Evolutionary conservation across 1,284 basidiomycete genomes (phyloP).

Genomic region (Ceratobasidium sp.): DNA sequence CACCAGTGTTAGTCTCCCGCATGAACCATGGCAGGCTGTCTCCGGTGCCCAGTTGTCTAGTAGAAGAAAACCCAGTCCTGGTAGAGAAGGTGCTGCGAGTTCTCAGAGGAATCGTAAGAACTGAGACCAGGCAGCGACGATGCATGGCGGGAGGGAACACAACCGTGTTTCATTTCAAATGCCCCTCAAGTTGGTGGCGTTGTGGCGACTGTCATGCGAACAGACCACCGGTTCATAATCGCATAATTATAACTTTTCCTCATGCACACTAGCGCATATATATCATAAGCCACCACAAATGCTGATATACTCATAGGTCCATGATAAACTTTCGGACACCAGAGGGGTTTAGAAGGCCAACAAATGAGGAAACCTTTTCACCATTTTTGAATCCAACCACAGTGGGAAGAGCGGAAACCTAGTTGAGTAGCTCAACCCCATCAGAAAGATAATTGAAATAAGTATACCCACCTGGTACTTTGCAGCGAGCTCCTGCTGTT

Average conservation of each 20-base stretch:
- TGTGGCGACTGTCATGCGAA: not conserved
- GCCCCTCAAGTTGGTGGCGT: not conserved
- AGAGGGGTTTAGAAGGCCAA: conserved; percentile 69
- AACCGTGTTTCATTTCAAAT: not conserved
- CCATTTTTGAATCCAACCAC: conserved; percentile 78
- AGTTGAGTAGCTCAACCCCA: not conserved
- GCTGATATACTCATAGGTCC: conserved; percentile 54
- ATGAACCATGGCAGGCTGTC: conserved; percentile 31
- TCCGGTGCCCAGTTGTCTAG: conserved; percentile 1
- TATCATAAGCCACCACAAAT: no score
- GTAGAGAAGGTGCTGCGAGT: no score
- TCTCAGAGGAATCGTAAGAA: not conserved
- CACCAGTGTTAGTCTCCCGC: not conserved
- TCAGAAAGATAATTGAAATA: not conserved
- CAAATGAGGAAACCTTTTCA: conserved; percentile 66
- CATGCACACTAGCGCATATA: not conserved
- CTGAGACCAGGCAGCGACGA: not conserved
- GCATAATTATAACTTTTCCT: not conserved
- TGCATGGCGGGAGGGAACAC: not conserved
- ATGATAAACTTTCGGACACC: conserved; percentile 67
- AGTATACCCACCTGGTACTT: conserved; percentile 63
- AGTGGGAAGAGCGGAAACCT: conserved; percentile 78
- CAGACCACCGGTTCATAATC: not conserved
- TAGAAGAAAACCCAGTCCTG: not conserved
- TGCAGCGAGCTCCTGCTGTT: conserved; percentile 64